Evolutionary conservation across 1,284 basidiomycete genomes (phyloP).

Genomic region (Ustilago crameri): DNA sequence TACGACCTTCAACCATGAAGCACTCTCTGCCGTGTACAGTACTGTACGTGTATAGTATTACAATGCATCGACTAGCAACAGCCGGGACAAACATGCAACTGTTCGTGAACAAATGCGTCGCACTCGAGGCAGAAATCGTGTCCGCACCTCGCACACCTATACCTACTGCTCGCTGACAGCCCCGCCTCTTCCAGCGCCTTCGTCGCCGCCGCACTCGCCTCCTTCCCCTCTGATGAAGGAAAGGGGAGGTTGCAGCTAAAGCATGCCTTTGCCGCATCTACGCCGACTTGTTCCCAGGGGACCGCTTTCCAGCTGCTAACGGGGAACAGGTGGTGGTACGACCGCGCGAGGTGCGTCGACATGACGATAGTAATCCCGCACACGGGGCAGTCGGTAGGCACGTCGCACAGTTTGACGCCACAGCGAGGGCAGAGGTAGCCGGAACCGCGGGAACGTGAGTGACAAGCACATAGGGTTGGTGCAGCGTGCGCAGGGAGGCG

Average conservation of each 20-base stretch:
- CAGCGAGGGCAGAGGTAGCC: constrained; percentile 97
- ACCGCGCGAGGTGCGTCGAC: constrained; percentile 93
- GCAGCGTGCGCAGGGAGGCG: constrained; percentile 56
- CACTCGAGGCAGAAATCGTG: constrained; percentile 66
- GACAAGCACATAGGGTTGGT: constrained; percentile 80
- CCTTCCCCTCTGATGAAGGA: constrained; percentile 18
- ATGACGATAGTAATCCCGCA: constrained; percentile 98
- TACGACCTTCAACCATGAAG: no score
- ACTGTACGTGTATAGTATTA: no score
- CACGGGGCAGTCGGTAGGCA: constrained; percentile 96
- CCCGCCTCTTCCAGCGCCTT: constrained; percentile 38
- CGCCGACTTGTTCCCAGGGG: constrained; percentile 27
- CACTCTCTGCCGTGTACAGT: no score
- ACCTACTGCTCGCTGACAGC: constrained; percentile 57
- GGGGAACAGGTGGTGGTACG: constrained; percentile 93
- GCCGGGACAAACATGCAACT: constrained; percentile 64
- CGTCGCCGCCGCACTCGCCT: constrained; percentile 14
- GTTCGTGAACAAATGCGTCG: constrained; percentile 65
- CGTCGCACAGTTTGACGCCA: constrained; percentile 90
- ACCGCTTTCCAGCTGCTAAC: constrained; percentile 82
- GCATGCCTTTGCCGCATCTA: constrained; percentile 19
- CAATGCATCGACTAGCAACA: constrained; percentile 35
- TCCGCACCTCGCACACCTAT: constrained; percentile 55
- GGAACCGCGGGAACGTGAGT: constrained; percentile 77
- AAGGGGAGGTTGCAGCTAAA: constrained; percentile 52